These are phyloP conservation scores for Colletotrichum tofieldiae DNA, from an alignment of 2,329 filamentous ascomycete species.

Conservation along the genomic window DNA sequence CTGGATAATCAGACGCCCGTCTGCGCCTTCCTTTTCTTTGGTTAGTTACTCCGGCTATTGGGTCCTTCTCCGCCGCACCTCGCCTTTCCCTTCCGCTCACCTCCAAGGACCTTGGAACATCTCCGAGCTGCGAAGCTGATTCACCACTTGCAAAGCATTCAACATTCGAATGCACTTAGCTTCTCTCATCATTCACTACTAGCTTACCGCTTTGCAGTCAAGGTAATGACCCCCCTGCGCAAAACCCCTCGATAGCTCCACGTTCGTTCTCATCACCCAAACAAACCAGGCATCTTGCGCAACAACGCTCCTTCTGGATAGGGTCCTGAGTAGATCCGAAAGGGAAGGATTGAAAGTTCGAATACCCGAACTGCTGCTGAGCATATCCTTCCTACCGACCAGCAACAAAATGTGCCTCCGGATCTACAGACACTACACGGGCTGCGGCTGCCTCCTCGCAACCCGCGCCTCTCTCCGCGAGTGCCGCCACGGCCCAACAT, in stretches of 20 bases:
- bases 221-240: neutral
- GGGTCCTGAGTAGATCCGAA: too few species aligned
- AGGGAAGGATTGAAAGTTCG: neutral
- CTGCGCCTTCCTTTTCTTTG: neutral
- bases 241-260: neutral
- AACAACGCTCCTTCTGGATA: neutral
- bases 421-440: constrained; percentile 29
- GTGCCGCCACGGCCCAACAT: constrained; percentile 22
- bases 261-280: neutral
- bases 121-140: neutral
- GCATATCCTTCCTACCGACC: neutral
- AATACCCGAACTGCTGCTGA: too few species aligned
- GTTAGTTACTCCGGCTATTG: neutral
- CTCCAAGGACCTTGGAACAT: neutral
- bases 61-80: neutral
- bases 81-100: neutral
- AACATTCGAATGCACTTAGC: neutral
- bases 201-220: too few species aligned
- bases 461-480: neutral
- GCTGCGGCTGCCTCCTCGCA: constrained; percentile 31
- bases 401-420: constrained; percentile 30
- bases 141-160: neutral
- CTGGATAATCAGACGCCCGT: neutral
- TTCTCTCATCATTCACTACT: neutral
- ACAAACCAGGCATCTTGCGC: neutral